phyloP scores from a whole-genome alignment of 1,284 basidiomycete genomes.

The Pulveroboletus sp. region DNA sequence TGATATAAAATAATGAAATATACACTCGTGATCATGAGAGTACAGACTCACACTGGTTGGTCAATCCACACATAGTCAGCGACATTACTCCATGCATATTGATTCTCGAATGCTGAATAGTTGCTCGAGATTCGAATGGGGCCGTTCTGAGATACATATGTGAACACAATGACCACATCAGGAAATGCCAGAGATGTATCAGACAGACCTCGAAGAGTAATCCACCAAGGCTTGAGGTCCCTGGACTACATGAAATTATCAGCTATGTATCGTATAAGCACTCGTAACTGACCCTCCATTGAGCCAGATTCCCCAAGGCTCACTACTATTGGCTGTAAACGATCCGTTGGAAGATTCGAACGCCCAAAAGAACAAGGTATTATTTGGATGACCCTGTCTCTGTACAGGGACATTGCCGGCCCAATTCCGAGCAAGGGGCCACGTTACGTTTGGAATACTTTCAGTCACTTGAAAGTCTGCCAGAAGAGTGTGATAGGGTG shows the following conservation, averaged over 20 bases:
- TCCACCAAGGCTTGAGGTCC: constrained; percentile 62
- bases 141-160: constrained; percentile 49
- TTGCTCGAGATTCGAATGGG: constrained; percentile 53
- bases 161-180: constrained; percentile 20
- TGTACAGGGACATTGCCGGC: too few species aligned
- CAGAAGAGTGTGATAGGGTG: too few species aligned
- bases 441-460: too few species aligned
- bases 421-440: too few species aligned
- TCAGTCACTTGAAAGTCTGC: too few species aligned
- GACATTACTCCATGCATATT: too few species aligned
- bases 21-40: neutral
- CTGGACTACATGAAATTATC: constrained; percentile 44
- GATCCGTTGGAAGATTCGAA: too few species aligned
- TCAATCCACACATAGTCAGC: constrained; percentile 32
- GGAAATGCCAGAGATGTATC: neutral
- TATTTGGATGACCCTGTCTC: too few species aligned
- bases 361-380: too few species aligned
- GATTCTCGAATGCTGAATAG: constrained; percentile 35
- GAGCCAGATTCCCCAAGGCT: too few species aligned
- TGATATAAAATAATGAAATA: constrained; percentile 21
- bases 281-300: constrained; percentile 41
- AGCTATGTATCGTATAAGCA: neutral
- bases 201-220: constrained; percentile 55
- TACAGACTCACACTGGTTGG: constrained; percentile 57
- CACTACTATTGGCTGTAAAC: too few species aligned